Conservation (phyloP, 1,284 basidiomycete species). For the Lignosus rhinocerotis region DNA sequence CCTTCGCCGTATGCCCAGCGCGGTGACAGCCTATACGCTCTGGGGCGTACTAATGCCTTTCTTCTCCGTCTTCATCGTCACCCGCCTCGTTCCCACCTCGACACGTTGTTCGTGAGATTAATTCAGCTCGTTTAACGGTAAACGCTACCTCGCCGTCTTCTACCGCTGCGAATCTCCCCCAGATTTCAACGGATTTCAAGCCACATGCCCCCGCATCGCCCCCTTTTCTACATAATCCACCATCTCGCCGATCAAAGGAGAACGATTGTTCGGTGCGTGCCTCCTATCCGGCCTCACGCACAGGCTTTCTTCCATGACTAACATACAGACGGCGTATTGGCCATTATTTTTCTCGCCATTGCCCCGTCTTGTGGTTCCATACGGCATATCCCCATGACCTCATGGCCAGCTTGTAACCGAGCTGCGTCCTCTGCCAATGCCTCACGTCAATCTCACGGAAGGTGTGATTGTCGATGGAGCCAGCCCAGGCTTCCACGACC, state of each 20-base stretch:
- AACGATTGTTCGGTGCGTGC: conserved; percentile 2
- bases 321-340: conserved; percentile 17
- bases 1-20: not conserved
- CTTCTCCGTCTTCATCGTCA: conserved; percentile 4
- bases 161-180: conserved; percentile 5
- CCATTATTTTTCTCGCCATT: conserved; percentile 4
- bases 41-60: not conserved
- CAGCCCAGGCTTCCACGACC: not conserved
- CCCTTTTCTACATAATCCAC: not conserved
- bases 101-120: conserved; percentile 11
- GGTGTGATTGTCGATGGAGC: conserved; percentile 2
- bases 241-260: conserved; percentile 2
- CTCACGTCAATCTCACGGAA: conserved; percentile 14
- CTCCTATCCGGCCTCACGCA: not conserved
- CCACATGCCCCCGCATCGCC: not conserved
- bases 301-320: not conserved
- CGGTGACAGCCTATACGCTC: conserved; percentile 2
- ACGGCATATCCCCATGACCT: conserved; percentile 11
- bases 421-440: not conserved
- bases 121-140: not conserved
- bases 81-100: conserved; percentile 1
- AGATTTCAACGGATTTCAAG: not conserved
- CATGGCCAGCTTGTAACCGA: conserved; percentile 11
- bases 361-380: conserved; percentile 12
- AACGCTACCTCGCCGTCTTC: conserved; percentile 5